A percentile compares a stretch with the other conserved stretches of the same genome.
Evolutionary conservation across 2,329 filamentous ascomycete genomes (phyloP).

Genomic region (Ascochyta fabae): DNA sequence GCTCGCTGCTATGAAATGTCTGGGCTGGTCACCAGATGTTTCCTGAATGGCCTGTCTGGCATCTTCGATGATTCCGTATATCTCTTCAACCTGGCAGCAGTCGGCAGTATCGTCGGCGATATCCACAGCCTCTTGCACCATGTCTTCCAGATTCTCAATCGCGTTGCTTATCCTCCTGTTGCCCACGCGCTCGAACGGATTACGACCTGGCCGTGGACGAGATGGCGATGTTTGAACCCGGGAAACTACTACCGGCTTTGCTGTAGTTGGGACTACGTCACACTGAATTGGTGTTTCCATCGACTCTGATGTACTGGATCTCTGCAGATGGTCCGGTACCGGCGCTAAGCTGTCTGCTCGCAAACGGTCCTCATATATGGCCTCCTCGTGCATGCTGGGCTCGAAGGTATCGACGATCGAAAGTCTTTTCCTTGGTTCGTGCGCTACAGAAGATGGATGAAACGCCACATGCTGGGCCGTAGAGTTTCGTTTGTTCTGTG

Average conservation of each 20-base stretch:
- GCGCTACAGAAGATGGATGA: slow-evolving; percentile 7
- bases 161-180: slow-evolving; percentile 37
- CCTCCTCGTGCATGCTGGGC: slow-evolving; percentile 7
- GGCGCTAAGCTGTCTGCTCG: slow-evolving; percentile 30
- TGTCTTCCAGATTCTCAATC: slow-evolving; percentile 50
- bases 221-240: slow-evolving; percentile 30
- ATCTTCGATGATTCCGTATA: slow-evolving; percentile 50
- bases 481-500: slow-evolving; percentile 20
- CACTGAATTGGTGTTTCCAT: slow-evolving; percentile 12
- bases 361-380: slow-evolving; percentile 8
- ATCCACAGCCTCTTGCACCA: slow-evolving; percentile 51
- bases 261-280: slow-evolving; percentile 12
- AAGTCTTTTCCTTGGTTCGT: slow-evolving; percentile 21
- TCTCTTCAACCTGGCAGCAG: slow-evolving; percentile 44
- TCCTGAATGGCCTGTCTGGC: slow-evolving; percentile 46
- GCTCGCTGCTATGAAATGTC: slow-evolving; percentile 27
- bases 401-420: slow-evolving; percentile 20
- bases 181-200: slow-evolving; percentile 27
- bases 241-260: slow-evolving; percentile 20
- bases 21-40: slow-evolving; percentile 31
- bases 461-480: slow-evolving; percentile 5
- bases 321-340: slow-evolving; percentile 34
- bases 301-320: slow-evolving; percentile 26
- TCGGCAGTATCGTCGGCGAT: slow-evolving; percentile 46
- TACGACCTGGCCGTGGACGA: slow-evolving; percentile 28